These are phyloP conservation scores for Termitomyces sp. DNA, from an alignment of 768 basidiomycete species.

Conservation along the genomic window DNA sequence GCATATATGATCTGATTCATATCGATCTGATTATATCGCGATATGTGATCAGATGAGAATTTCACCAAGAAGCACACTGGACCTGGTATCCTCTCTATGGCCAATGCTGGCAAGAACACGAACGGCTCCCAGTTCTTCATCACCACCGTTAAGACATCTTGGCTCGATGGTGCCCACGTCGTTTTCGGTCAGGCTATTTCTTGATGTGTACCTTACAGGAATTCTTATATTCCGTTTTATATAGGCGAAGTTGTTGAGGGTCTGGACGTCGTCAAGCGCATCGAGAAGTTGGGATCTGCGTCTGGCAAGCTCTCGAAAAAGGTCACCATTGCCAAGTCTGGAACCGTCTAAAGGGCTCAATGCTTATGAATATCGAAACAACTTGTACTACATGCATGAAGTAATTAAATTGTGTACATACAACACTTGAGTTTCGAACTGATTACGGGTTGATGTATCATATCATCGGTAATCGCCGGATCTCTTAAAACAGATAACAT, in stretches of 20 bases:
- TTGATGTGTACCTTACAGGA: not conserved
- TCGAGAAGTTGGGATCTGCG: conserved; percentile 35
- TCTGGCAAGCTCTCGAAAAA: conserved; percentile 35
- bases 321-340: conserved; percentile 53
- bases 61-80: conserved; percentile 71
- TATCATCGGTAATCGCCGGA: conserved; percentile 11
- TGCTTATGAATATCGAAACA: not conserved
- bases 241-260: conserved; percentile 65
- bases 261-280: conserved; percentile 43
- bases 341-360: conserved; percentile 31
- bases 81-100: conserved; percentile 68
- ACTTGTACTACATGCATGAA: not conserved
- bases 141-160: conserved; percentile 70
- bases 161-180: conserved; percentile 82
- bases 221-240: not conserved
- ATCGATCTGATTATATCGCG: conserved; percentile 1
- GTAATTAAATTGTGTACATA: not conserved
- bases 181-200: conserved; percentile 63
- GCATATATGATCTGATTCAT: conserved; percentile 11
- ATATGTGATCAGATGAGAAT: conserved; percentile 66
- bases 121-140: conserved; percentile 91
- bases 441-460: not conserved
- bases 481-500: conserved; percentile 13
- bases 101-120: conserved; percentile 77
- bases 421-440: not conserved